Conservation (phyloP, 2,329 filamentous ascomycete genomes). For the Trichoderma oligosporum region DNA sequence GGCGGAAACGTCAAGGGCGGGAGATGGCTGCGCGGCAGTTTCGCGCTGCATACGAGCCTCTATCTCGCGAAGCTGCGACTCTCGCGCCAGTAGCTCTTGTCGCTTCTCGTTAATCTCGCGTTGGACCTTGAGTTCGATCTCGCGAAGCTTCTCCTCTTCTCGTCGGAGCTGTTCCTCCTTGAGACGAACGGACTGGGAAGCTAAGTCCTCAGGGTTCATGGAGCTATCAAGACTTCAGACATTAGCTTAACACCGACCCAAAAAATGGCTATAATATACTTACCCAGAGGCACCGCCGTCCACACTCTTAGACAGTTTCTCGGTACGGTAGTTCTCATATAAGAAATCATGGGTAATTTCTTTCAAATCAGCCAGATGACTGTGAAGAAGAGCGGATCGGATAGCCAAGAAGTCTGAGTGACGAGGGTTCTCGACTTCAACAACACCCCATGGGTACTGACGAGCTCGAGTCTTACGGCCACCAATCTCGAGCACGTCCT, state of each 20-base stretch:
- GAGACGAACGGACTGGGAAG: conserved; percentile 93
- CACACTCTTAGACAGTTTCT: conserved; percentile 99
- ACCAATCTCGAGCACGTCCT: conserved; percentile 91
- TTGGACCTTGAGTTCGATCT: conserved; percentile 99
- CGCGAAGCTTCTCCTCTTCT: conserved; percentile 98
- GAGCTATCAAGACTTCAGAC: conserved; percentile 60
- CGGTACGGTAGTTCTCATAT: conserved; percentile 99
- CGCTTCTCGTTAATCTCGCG: conserved; percentile 99
- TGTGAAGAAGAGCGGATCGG: conserved; percentile 92
- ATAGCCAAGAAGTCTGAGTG: conserved; percentile 99
- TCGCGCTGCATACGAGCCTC: conserved; percentile 96
- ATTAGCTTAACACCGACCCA: conserved; percentile 26
- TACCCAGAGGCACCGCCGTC: conserved; percentile 86
- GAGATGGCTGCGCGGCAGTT: conserved; percentile 52
- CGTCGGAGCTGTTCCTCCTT: conserved; percentile 99
- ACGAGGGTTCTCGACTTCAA: conserved; percentile 97
- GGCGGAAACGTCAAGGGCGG: conserved; percentile 48
- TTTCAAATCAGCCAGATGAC: conserved; percentile 96
- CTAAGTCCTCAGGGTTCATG: conserved; percentile 97
- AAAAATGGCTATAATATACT: conserved; percentile 42
- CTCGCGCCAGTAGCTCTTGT: conserved; percentile 93
- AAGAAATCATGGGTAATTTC: conserved; percentile 99
- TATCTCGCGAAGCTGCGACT: conserved; percentile 98
- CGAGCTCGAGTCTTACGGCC: conserved; percentile 88
- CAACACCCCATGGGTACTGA: conserved; percentile 98